A percentile compares a stretch with the other conserved stretches of the same genome.
Conservation (phyloP, 148 eudicot species). For the Camellia granthamiana region DNA sequence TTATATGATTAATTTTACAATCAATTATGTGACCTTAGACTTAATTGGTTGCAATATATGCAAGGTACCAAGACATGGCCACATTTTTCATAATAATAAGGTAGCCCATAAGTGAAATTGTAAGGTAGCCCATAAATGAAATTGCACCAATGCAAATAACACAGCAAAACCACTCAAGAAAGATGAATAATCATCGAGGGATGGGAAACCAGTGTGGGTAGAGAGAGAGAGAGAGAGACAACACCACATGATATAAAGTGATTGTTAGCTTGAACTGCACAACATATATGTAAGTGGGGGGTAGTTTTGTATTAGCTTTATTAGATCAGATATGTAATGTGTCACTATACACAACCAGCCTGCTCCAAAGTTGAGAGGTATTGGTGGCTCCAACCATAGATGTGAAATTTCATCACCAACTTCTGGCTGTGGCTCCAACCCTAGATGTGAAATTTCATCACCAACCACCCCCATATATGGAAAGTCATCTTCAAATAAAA, state of each 20-base stretch:
- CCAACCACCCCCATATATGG: too few relatives aligned
- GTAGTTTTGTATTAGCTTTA: not conserved
- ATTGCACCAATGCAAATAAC: not conserved
- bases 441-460: too few relatives aligned
- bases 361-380: not conserved
- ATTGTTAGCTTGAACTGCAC: not conserved
- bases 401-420: not conserved
- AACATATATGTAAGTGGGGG: not conserved
- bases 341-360: not conserved
- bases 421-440: too few relatives aligned
- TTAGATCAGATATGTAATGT: not conserved
- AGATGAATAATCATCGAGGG: conserved; percentile 11
- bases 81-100: not conserved
- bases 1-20: too few relatives aligned
- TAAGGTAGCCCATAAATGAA: not conserved
- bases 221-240: not conserved
- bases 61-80: not conserved
- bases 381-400: not conserved
- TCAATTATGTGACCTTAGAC: too few relatives aligned
- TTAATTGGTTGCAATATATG: too few relatives aligned
- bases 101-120: conserved; percentile 12
- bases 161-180: not conserved
- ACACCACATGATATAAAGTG: not conserved
- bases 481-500: too few relatives aligned
- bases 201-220: not conserved